Evolutionary conservation across 2,329 filamentous ascomycete species (phyloP), one percentile per base, ranked within the genome.

Genomic region (Fusarium begoniae): DNA sequence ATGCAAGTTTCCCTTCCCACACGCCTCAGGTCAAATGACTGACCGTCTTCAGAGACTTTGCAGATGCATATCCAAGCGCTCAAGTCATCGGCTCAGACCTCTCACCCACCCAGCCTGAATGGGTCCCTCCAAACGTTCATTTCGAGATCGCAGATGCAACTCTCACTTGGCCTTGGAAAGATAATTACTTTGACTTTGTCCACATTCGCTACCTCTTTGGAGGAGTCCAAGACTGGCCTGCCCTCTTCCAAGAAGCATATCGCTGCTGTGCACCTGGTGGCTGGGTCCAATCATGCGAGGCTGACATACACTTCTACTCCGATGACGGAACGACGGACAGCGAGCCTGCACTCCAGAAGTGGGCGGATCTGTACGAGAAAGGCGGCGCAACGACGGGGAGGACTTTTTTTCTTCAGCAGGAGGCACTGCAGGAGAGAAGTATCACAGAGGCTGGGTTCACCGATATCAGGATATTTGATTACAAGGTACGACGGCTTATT

Each of bases 131-230:
- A 38, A 76, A 76, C 37, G 72, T 76, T 5, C 63, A 65, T 10
- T 76, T 76, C 7, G 74, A 76, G 26, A 53, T 76, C 7, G 74
- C 75, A 41, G 74, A 76, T 8, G 74, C 74, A 12, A 75, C 66
- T 4, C 55, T 75, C 8, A n/a, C 51, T 4, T 76, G 74, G 74
- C 71, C 74, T 3, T 76, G 74, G 72, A 69, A 75, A 22, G 45
- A 71, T 10, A 45, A 75, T 50, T 30, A 61, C n/a, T 76, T 76
- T 26, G 74, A 76, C 48, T 76, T 76, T 20, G 38, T 67, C 40
- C 74, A 76, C 32, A 63, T 76, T 13, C 74, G 74, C 22, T 76
- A 76, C 41, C 74, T 76, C 8, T 76, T 76, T 41, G 74, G 74
- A n/a, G 32, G 66, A 32, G 35, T 76, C 17, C 41, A 57, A 15